Conservation (phyloP, 2,329 filamentous ascomycete genomes). For the Diaporthe eres region DNA sequence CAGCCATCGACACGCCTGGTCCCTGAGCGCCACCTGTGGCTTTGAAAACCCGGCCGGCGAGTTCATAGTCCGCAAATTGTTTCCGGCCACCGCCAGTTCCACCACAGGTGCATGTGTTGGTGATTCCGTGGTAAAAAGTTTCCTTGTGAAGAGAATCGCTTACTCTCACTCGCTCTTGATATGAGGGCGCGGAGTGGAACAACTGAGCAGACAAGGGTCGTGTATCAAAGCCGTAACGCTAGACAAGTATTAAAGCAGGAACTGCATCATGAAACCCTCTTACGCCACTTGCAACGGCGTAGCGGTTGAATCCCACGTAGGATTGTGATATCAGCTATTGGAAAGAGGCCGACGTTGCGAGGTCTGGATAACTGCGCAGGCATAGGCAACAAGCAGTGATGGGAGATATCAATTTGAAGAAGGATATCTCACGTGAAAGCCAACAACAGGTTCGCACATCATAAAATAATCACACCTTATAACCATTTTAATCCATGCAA, state of each 20-base stretch:
- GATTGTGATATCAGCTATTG: neutral
- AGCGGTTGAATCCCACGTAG: neutral
- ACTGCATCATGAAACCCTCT: neutral
- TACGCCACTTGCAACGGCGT: neutral
- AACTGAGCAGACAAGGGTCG: no score
- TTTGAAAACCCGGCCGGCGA: constrained; percentile 76
- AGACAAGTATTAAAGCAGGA: neutral
- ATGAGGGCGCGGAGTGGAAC: neutral
- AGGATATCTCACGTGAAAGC: neutral
- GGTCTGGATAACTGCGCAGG: neutral
- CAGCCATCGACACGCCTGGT: constrained; percentile 80
- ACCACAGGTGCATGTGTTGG: neutral
- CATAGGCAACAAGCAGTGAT: neutral
- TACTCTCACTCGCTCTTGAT: neutral
- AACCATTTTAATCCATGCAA: neutral
- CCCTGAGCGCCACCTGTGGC: constrained; percentile 81
- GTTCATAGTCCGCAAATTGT: constrained; percentile 76
- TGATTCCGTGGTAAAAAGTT: neutral
- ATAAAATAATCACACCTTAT: neutral
- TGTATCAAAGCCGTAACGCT: neutral
- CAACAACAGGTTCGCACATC: neutral
- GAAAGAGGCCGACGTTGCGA: no score
- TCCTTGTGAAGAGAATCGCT: neutral
- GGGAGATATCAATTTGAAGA: neutral
- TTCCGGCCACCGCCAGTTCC: constrained; percentile 50